phyloP scores from a whole-genome alignment of 495 filamentous ascomycete genomes.

The Annulohypoxylon bovei region DNA sequence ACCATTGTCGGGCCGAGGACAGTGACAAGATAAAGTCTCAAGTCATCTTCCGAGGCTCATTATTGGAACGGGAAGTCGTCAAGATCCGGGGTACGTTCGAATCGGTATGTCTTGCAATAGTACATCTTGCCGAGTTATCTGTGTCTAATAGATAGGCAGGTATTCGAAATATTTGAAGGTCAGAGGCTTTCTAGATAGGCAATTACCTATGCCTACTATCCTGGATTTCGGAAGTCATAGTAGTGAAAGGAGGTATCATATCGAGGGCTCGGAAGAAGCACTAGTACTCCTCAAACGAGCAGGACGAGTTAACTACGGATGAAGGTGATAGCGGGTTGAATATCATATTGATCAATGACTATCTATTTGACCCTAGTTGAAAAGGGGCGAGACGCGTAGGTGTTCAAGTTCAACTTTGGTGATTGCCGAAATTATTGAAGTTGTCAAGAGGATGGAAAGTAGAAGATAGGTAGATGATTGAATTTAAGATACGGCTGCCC shows the following conservation, averaged over 20 bases:
- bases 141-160: neutral
- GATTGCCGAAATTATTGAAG: neutral
- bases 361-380: neutral
- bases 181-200: neutral
- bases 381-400: neutral
- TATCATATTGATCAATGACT: neutral
- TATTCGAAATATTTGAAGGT: neutral
- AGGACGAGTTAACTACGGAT: neutral
- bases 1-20: neutral
- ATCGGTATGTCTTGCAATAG: neutral
- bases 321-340: neutral
- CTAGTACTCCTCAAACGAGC: too few species aligned
- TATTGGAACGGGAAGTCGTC: neutral
- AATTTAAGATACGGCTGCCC: neutral
- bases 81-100: neutral
- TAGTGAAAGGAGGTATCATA: neutral
- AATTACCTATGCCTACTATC: too few species aligned
- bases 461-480: neutral
- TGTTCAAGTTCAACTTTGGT: neutral
- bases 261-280: neutral
- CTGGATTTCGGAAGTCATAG: neutral
- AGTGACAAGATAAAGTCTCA: neutral
- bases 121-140: neutral
- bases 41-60: neutral
- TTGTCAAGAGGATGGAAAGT: neutral